Percentiles rank a stretch among this genome's conserved stretches.
Evolutionary conservation across 352 stramenopile genomes (phyloP).

Genomic region (Phytophthora chlamydospora): DNA sequence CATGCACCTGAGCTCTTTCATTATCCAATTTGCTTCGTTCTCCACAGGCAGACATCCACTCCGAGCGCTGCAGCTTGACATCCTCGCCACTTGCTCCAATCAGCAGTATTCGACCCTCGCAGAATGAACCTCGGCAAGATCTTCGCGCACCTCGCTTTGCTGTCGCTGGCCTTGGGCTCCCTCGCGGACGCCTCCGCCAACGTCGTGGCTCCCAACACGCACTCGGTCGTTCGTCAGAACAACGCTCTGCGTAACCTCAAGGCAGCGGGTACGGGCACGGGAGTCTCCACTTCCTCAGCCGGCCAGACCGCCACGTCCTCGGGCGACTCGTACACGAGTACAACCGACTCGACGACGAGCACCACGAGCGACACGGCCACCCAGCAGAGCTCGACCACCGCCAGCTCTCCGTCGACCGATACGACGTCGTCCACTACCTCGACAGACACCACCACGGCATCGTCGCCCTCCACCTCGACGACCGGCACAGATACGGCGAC

Average conservation of each 20-base stretch:
- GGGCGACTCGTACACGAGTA: constrained; percentile 24
- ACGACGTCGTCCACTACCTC: constrained; percentile 18
- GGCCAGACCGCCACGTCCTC: constrained; percentile 20
- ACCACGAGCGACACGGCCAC: constrained; percentile 3
- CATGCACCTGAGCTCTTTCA: constrained; percentile 13
- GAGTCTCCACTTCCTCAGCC: constrained; percentile 16
- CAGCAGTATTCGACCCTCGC: constrained; percentile 20
- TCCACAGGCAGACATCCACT: constrained; percentile 16
- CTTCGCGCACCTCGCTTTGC: constrained; percentile 30
- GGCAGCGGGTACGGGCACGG: constrained; percentile 23
- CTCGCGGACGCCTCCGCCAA: constrained; percentile 17
- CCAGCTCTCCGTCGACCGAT: constrained; percentile 16
- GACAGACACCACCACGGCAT: constrained; percentile 17
- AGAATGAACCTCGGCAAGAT: constrained; percentile 41
- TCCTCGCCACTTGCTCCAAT: constrained; percentile 4
- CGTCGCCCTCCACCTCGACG: constrained; percentile 16
- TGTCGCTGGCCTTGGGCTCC: constrained; percentile 27
- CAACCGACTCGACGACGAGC: constrained; percentile 18
- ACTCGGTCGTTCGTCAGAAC: constrained; percentile 12
- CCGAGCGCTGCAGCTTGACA: constrained; percentile 12
- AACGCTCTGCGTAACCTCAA: constrained; percentile 24
- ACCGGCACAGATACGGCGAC: not conserved
- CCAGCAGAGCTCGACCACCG: constrained; percentile 20
- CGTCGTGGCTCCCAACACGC: constrained; percentile 7
- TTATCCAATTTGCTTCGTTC: constrained; percentile 33